These are phyloP conservation scores for Arabis alpina DNA, from an alignment of 345 rosid genomes.

Conservation along the genomic window DNA sequence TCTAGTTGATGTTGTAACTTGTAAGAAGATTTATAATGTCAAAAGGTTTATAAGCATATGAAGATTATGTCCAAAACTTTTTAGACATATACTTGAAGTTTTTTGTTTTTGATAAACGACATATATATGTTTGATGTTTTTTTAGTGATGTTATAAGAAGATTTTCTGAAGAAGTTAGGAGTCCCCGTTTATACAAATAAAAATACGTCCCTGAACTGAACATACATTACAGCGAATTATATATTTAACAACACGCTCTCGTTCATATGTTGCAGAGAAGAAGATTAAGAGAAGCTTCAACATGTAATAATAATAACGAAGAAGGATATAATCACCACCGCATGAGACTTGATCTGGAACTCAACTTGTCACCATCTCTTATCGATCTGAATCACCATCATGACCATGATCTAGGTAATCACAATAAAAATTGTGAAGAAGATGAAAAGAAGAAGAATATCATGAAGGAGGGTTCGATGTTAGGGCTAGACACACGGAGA, in stretches of 20 bases:
- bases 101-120: too few species aligned
- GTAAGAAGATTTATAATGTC: too few species aligned
- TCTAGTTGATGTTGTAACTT: background rate
- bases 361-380: constrained; percentile 62
- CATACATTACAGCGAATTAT: too few species aligned
- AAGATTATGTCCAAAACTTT: background rate
- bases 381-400: constrained; percentile 29
- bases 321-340: constrained; percentile 30
- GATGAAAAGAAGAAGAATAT: constrained; percentile 7
- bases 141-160: background rate
- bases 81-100: background rate
- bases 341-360: constrained; percentile 72
- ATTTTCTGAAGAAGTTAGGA: background rate
- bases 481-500: constrained; percentile 18
- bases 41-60: too few species aligned
- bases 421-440: constrained; percentile 25
- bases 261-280: constrained; percentile 43
- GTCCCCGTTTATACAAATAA: background rate
- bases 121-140: too few species aligned
- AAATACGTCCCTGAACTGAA: background rate
- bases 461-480: constrained; percentile 16
- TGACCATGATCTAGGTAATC: constrained; percentile 33
- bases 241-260: background rate
- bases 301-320: constrained; percentile 36
- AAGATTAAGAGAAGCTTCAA: constrained; percentile 58